Percentiles rank a stretch among this genome's conserved stretches.
Evolutionary conservation across 129 eudicot genomes (phyloP).

Genomic region (Helianthus annuus): HanXRQr2.0-SUNRISE NC_035444.2:150333097-150333596

Average conservation of each 20-base stretch:
- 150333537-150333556: constrained; percentile 94
- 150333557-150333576: constrained; percentile 89
- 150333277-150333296: constrained; percentile 37
- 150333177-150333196: constrained; percentile 87
- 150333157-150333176: constrained; percentile 92
- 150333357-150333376: constrained; percentile 35
- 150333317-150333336: constrained; percentile 30
- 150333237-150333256: constrained; percentile 35
- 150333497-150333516: constrained; percentile 88
- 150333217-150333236: constrained; percentile 87
- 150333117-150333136: constrained; percentile 70
- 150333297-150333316: constrained; percentile 34
- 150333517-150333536: constrained; percentile 81
- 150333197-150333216: constrained; percentile 97
- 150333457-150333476: constrained; percentile 80
- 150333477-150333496: constrained; percentile 85
- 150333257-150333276: constrained; percentile 22
- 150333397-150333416: constrained; percentile 43
- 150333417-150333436: constrained; percentile 57
- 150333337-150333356: constrained; percentile 17
- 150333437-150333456: constrained; percentile 90
- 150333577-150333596: constrained; percentile 45
- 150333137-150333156: constrained; percentile 84
- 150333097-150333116: constrained; percentile 78
- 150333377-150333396: constrained; percentile 38